phyloP scores from a whole-genome alignment of 2,329 filamentous ascomycete species.

The Microdochium paspali region DNA sequence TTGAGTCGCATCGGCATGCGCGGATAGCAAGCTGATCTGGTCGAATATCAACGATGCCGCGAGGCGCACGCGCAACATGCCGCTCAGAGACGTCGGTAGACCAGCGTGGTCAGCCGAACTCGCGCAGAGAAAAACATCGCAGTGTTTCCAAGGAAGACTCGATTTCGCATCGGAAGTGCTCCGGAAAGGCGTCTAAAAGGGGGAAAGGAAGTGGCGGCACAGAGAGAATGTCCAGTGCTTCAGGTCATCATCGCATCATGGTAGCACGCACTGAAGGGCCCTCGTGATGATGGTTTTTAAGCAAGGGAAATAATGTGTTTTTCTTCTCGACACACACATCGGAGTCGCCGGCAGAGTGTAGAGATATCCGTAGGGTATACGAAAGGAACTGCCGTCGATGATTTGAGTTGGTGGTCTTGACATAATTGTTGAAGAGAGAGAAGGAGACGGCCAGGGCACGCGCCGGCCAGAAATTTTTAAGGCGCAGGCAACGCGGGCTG shows the following conservation, averaged over 20 bases:
- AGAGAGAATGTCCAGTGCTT: slow-evolving; percentile 48
- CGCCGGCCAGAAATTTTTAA: not conserved
- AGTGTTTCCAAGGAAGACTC: too few species aligned
- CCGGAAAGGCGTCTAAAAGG: too few species aligned
- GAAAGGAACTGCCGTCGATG: slow-evolving; percentile 24
- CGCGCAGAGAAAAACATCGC: too few species aligned
- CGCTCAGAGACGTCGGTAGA: too few species aligned
- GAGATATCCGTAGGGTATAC: slow-evolving; percentile 15
- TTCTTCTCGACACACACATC: slow-evolving; percentile 50
- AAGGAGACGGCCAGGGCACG: slow-evolving; percentile 5
- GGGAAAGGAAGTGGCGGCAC: too few species aligned
- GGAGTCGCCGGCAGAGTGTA: slow-evolving; percentile 38
- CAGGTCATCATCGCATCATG: slow-evolving; percentile 63
- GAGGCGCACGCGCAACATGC: not conserved
- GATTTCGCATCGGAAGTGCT: too few species aligned
- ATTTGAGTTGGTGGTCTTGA: slow-evolving; percentile 38
- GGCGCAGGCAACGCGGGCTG: not conserved
- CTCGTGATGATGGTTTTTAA: slow-evolving; percentile 63
- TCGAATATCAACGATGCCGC: not conserved
- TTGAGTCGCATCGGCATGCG: not conserved
- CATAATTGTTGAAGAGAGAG: slow-evolving; percentile 16
- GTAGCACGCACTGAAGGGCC: slow-evolving; percentile 50
- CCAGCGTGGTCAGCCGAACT: too few species aligned
- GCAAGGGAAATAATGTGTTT: slow-evolving; percentile 35
- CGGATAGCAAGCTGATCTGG: not conserved